A percentile compares a stretch with the other conserved stretches of the same genome.
Conservation (phyloP, 441 rosid species). For the Capsella rubella region DNA sequence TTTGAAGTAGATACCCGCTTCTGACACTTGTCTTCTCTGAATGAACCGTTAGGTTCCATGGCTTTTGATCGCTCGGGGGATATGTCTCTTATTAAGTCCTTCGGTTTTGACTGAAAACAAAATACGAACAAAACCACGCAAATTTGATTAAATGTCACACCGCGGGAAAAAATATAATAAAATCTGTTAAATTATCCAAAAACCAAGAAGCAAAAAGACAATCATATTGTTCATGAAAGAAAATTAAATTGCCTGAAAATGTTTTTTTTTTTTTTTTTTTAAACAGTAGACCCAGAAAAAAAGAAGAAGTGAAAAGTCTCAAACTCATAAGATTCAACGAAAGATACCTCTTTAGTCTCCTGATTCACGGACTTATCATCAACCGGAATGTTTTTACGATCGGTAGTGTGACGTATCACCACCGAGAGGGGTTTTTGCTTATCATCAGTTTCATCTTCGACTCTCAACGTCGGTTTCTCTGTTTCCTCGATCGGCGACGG, state of each 20-base stretch:
- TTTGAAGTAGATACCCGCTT: constrained; percentile 22
- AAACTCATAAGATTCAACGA: neutral
- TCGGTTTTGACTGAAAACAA: constrained; percentile 26
- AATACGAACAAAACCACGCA: neutral
- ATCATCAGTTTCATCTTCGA: constrained; percentile 20
- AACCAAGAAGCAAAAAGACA: neutral
- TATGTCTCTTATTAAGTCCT: constrained; percentile 7
- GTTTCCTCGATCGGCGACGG: constrained; percentile 53
- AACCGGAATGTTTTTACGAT: constrained; percentile 32
- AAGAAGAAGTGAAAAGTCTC: neutral
- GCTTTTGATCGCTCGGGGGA: constrained; percentile 32
- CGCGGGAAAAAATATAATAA: neutral
- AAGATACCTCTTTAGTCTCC: constrained; percentile 34
- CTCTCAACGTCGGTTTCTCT: constrained; percentile 22
- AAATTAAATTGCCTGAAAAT: constrained; percentile 2
- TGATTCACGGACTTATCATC: constrained; percentile 30
- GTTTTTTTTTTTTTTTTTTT: neutral
- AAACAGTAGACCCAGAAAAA: neutral
- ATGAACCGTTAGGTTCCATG: constrained; percentile 28
- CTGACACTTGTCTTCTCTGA: constrained; percentile 20
- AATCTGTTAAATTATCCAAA: neutral
- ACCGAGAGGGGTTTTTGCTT: constrained; percentile 20
- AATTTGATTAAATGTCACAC: neutral
- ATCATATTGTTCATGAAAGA: neutral
- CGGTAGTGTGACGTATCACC: constrained; percentile 36